Evolutionary conservation across 192 early-diverging fungal species (phyloP), one percentile per base, ranked within the genome.

Genomic region (Coemansia nantahalensis): DNA sequence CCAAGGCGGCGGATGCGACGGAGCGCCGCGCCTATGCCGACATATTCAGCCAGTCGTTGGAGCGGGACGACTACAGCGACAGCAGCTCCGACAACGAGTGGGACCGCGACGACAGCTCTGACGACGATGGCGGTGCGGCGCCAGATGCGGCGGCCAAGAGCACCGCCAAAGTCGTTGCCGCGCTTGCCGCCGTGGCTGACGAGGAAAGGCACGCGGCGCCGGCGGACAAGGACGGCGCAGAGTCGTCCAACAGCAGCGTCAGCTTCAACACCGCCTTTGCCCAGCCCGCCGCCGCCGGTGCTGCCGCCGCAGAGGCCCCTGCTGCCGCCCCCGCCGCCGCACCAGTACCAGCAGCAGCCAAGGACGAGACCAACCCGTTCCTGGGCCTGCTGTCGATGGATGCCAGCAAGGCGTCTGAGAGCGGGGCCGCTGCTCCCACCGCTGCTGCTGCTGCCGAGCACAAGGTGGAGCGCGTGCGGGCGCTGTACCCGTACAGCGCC

Each of bases 211-310:
- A 17, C 31, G 39, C 8, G 7, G 18, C 7, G 37, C 1, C 15
- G n/a, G n/a, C 37, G 30, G 13, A 12, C 26, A 40, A 37, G 28
- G 45, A 47, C 24, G 18, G 13, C 8, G 45, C 22, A 5, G 23
- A 21, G 45, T 56, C 59, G 34, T 53, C 58, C 0, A 41, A 26
- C 1, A 73, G 69, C 49, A 58, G 26, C 24, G 54, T 65, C 36
- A 73, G 69, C 48, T 72, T 72, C 18, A 56, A 72, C 36, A 73
- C 69, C 19, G 69, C 69, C 4, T 73, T 73, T 57, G 66, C 66
- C 28, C 62, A 62, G 18, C 63, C 52, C 1, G 42, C 34, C 3
- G 32, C 32, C 13, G 26, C 46, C 24, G 23, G 48, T 22, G 36
- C 32, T 37, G 54, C 34, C 24, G 10, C 26, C 15, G 30, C 26